Percentiles rank a stretch among this genome's conserved stretches.
These are phyloP conservation scores for Fistulifera pelliculosa DNA, from an alignment of 108 stramenopile genomes.

Conservation along the genomic window DNA sequence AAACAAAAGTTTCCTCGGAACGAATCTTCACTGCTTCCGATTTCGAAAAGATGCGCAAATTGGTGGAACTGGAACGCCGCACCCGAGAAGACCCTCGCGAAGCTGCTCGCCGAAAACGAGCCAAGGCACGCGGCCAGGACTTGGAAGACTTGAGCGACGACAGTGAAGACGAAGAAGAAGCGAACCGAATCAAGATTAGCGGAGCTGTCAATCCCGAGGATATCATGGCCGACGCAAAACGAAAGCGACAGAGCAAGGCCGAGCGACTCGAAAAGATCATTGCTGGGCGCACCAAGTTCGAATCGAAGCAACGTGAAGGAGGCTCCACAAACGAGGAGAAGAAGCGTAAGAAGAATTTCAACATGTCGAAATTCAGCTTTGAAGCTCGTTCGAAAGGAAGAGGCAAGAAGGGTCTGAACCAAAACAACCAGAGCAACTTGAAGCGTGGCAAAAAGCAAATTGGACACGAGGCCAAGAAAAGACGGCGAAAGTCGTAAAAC, in stretches of 20 bases:
- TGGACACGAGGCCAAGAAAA: slow-evolving; percentile 64
- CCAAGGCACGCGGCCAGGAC: slow-evolving; percentile 58
- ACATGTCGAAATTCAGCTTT: slow-evolving; percentile 71
- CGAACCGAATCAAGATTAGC: slow-evolving; percentile 42
- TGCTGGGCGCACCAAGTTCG: slow-evolving; percentile 66
- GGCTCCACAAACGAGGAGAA: slow-evolving; percentile 91
- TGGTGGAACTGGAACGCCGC: slow-evolving; percentile 74
- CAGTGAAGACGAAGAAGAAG: slow-evolving; percentile 47
- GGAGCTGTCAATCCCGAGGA: slow-evolving; percentile 62
- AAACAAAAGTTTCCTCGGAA: slow-evolving; percentile 69
- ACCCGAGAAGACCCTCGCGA: slow-evolving; percentile 67
- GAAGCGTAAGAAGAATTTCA: slow-evolving; percentile 80
- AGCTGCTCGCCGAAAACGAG: slow-evolving; percentile 68
- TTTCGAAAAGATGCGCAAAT: slow-evolving; percentile 82
- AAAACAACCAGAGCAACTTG: slow-evolving; percentile 10
- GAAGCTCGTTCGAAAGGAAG: slow-evolving; percentile 47
- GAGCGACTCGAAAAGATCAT: slow-evolving; percentile 67
- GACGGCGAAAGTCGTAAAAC: slow-evolving; percentile 66
- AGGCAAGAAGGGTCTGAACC: slow-evolving; percentile 33
- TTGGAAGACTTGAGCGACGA: slow-evolving; percentile 69
- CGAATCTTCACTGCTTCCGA: slow-evolving; percentile 79
- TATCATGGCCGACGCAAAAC: slow-evolving; percentile 77
- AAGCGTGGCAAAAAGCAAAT: slow-evolving; percentile 34
- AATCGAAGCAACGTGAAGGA: slow-evolving; percentile 69
- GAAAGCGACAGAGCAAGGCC: slow-evolving; percentile 68